phyloP scores from a whole-genome alignment of 371 early-diverging fungal species.

The Syncephalis plumigaleata region DNA sequence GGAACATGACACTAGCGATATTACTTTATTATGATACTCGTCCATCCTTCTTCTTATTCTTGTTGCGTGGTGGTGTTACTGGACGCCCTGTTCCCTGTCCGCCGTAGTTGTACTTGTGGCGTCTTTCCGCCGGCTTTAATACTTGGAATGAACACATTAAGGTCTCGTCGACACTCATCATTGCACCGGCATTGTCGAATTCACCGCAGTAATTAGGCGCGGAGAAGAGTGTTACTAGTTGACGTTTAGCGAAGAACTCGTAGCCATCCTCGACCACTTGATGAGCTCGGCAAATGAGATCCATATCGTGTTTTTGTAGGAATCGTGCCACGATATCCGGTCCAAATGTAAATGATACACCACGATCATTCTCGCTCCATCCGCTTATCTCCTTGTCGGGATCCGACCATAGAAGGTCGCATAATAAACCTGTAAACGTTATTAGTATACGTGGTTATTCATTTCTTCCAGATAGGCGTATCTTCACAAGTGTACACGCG shows the following conservation, averaged over 20 bases:
- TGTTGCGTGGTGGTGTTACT: conserved; percentile 35
- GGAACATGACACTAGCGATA: too few relatives aligned
- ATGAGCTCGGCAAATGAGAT: conserved; percentile 88
- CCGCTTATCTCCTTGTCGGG: conserved; percentile 66
- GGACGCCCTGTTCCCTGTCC: conserved; percentile 37
- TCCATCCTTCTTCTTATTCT: conserved; percentile 26
- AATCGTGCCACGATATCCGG: conserved; percentile 74
- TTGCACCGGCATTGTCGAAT: conserved; percentile 92
- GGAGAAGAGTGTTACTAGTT: conserved; percentile 86
- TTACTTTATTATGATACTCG: too few relatives aligned
- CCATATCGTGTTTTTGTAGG: conserved; percentile 81
- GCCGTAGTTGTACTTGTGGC: conserved; percentile 48
- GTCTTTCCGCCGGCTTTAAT: conserved; percentile 65
- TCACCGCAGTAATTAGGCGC: conserved; percentile 95
- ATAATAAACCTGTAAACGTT: conserved; percentile 47
- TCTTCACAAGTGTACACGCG: conserved; percentile 77
- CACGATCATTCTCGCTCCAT: conserved; percentile 87
- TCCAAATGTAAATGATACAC: conserved; percentile 81
- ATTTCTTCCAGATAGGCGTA: conserved; percentile 83
- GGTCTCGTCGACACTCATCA: conserved; percentile 91
- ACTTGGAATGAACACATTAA: conserved; percentile 72
- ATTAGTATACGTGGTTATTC: conserved; percentile 90
- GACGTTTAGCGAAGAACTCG: conserved; percentile 86
- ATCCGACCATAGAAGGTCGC: conserved; percentile 95
- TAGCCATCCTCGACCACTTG: conserved; percentile 94